Evolutionary conservation across 148 eudicot species (phyloP).

Genomic region (Rheum nobile): DNA sequence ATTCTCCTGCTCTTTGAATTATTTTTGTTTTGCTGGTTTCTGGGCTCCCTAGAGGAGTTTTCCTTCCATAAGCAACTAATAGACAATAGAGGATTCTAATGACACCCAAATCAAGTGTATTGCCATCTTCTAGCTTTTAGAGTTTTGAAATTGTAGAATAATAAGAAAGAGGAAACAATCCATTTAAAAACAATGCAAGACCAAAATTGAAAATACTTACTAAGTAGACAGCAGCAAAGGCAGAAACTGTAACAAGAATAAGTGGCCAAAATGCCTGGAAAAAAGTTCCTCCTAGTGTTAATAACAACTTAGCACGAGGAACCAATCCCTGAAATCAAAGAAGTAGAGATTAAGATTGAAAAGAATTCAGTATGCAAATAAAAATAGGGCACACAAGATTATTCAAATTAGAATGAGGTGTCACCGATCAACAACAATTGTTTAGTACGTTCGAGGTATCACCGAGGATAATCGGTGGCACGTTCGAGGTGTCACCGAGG

Average conservation of each 20-base stretch:
- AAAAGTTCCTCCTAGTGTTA: constrained; percentile 74
- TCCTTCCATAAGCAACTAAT: too few relatives aligned
- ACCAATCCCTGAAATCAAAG: constrained; percentile 57
- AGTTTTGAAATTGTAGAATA: not conserved
- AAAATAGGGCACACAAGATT: not conserved
- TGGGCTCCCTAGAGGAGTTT: too few relatives aligned
- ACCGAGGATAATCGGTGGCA: too few relatives aligned
- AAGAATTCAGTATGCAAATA: not conserved
- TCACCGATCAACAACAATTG: too few relatives aligned
- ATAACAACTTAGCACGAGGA: constrained; percentile 81
- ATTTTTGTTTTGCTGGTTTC: too few relatives aligned
- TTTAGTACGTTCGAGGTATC: too few relatives aligned
- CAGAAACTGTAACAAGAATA: constrained; percentile 51
- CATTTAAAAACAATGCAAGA: not conserved
- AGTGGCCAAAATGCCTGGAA: constrained; percentile 86
- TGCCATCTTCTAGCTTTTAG: not conserved
- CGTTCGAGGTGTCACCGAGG: too few relatives aligned
- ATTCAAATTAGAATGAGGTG: not conserved
- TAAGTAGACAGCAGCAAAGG: constrained; percentile 62
- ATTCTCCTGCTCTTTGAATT: too few relatives aligned
- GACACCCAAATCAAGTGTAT: not conserved
- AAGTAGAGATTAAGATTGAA: not conserved
- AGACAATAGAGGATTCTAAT: too few relatives aligned
- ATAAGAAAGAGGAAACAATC: not conserved
- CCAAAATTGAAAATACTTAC: constrained; percentile 29